phyloP scores from a whole-genome alignment of 768 basidiomycete genomes.

The Chiua virens region DNA sequence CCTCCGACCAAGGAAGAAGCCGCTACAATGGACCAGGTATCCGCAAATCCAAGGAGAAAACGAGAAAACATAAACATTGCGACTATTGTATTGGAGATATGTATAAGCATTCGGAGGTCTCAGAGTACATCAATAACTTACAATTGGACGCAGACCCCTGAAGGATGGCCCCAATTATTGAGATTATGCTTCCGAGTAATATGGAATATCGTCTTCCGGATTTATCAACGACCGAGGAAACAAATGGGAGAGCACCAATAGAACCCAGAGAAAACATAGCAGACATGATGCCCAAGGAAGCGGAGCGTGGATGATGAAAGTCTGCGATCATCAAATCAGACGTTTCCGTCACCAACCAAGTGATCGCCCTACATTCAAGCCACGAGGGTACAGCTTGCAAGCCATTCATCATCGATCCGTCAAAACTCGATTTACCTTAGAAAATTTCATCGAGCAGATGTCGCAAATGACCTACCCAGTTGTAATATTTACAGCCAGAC shows the following conservation, averaged over 20 bases:
- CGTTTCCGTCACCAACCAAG: background rate
- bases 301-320: slow-evolving; percentile 53
- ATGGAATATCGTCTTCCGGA: slow-evolving; percentile 10
- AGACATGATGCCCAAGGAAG: slow-evolving; percentile 54
- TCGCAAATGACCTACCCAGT: slow-evolving; percentile 3
- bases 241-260: too few relatives aligned
- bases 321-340: slow-evolving; percentile 33
- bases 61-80: slow-evolving; percentile 7
- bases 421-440: slow-evolving; percentile 1
- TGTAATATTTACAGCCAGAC: slow-evolving; percentile 10
- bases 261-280: slow-evolving; percentile 46
- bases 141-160: slow-evolving; percentile 12
- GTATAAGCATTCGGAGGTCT: too few relatives aligned
- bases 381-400: slow-evolving; percentile 59
- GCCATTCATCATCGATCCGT: slow-evolving; percentile 61
- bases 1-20: slow-evolving; percentile 7
- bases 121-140: background rate
- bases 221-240: slow-evolving; percentile 1
- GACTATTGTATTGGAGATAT: background rate
- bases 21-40: background rate
- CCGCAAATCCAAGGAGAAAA: background rate
- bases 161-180: slow-evolving; percentile 5
- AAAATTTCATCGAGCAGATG: background rate
- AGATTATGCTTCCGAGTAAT: slow-evolving; percentile 5
- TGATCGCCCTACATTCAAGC: slow-evolving; percentile 45